Evolutionary conservation across 495 filamentous ascomycete genomes (phyloP).

Genomic region (Penicillium herquei): DNA sequence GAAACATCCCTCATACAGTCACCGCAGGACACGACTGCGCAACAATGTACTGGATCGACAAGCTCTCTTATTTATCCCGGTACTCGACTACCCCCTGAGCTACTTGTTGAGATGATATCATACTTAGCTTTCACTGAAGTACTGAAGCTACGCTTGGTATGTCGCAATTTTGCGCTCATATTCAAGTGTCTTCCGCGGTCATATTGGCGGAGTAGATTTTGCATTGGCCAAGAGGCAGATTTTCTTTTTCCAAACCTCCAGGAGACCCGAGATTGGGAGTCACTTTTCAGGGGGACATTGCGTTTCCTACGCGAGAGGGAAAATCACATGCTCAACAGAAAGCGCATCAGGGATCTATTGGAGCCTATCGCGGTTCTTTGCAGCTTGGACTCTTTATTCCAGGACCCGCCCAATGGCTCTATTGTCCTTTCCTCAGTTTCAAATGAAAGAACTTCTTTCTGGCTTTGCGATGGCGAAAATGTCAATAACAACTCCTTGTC

Average conservation of each 20-base stretch:
- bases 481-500: background rate
- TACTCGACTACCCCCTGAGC: background rate
- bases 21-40: background rate
- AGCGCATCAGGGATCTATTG: background rate
- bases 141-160: background rate
- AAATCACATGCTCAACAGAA: background rate
- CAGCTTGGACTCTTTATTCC: background rate
- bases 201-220: background rate
- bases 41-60: background rate
- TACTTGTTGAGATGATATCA: background rate
- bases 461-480: no score
- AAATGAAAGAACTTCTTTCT: background rate
- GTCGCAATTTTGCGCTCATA: background rate
- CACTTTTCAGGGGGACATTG: background rate
- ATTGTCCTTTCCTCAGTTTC: background rate
- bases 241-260: background rate
- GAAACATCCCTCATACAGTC: background rate
- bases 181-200: background rate
- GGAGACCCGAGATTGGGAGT: background rate
- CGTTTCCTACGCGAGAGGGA: background rate
- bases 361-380: background rate
- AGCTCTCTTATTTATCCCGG: background rate
- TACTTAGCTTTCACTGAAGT: background rate
- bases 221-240: background rate
- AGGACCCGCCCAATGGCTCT: background rate